phyloP scores from a whole-genome alignment of 352 stramenopile species.

The Phytophthora capsici region DNA sequence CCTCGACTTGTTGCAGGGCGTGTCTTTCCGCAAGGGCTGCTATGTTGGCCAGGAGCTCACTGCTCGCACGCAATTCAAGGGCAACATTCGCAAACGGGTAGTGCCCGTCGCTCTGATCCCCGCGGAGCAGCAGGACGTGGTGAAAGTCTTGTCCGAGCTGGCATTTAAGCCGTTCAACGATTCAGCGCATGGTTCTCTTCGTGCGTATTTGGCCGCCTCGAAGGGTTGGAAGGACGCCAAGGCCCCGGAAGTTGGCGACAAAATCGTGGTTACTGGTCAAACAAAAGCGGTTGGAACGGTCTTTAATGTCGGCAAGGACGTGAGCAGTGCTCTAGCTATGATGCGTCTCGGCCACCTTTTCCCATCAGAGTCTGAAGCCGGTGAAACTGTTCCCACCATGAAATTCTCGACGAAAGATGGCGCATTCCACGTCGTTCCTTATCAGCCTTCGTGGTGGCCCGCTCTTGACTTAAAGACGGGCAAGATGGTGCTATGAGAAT shows the following conservation, averaged over 20 bases:
- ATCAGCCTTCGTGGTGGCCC: constrained; percentile 80
- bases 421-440: constrained; percentile 72
- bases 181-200: constrained; percentile 41
- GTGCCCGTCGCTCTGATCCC: constrained; percentile 77
- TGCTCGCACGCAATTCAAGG: constrained; percentile 93
- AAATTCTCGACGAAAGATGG: constrained; percentile 74
- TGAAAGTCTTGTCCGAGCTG: constrained; percentile 54
- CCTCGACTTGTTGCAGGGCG: constrained; percentile 89
- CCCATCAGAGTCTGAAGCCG: constrained; percentile 44
- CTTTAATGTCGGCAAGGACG: constrained; percentile 48
- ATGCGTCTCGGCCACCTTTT: constrained; percentile 78
- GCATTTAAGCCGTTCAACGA: constrained; percentile 68
- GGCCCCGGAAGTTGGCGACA: constrained; percentile 43
- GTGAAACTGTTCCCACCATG: constrained; percentile 45
- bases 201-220: constrained; percentile 50
- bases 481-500: constrained; percentile 69
- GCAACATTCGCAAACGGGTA: constrained; percentile 85
- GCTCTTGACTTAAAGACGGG: constrained; percentile 70
- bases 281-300: constrained; percentile 72
- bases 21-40: constrained; percentile 95
- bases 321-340: constrained; percentile 72
- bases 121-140: constrained; percentile 52
- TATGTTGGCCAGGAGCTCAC: constrained; percentile 96
- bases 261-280: constrained; percentile 60
- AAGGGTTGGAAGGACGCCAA: constrained; percentile 32